Percentiles rank a stretch among this genome's conserved stretches.
phyloP scores from a whole-genome alignment of 257 asterid genomes.

The Lantana camara region DNA sequence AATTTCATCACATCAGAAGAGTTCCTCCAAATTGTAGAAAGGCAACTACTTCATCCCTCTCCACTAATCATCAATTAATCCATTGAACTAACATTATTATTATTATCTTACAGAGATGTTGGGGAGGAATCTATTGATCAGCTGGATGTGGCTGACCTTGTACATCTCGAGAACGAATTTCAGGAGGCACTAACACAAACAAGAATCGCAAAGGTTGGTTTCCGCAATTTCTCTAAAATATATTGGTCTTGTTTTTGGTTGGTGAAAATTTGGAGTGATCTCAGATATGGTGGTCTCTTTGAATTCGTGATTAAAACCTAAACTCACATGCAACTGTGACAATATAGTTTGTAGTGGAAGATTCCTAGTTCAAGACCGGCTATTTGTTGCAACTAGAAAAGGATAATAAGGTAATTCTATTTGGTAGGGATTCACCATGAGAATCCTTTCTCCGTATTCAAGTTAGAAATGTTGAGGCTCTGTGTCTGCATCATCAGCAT shows the following conservation, averaged over 20 bases:
- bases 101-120: slow-evolving; percentile 35
- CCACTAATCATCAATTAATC: too few species aligned
- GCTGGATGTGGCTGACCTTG: slow-evolving; percentile 44
- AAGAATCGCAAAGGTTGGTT: slow-evolving; percentile 48
- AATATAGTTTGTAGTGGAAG: too few species aligned
- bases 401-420: too few species aligned
- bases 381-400: too few species aligned
- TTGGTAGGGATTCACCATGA: too few species aligned
- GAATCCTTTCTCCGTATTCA: too few species aligned
- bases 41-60: slow-evolving; percentile 34
- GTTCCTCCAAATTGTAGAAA: slow-evolving; percentile 51
- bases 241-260: not conserved
- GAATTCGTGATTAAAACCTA: not conserved
- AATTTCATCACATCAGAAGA: slow-evolving; percentile 38
- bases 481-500: too few species aligned
- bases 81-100: not conserved
- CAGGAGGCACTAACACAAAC: slow-evolving; percentile 50
- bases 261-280: not conserved
- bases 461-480: too few species aligned
- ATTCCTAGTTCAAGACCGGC: too few species aligned
- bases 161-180: slow-evolving; percentile 50
- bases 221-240: not conserved
- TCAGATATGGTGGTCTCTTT: not conserved
- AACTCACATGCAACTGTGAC: too few species aligned
- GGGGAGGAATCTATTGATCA: slow-evolving; percentile 40